These are phyloP conservation scores for Arctostaphylos glauca DNA, from an alignment of 148 eudicot species.

Conservation along the genomic window DNA sequence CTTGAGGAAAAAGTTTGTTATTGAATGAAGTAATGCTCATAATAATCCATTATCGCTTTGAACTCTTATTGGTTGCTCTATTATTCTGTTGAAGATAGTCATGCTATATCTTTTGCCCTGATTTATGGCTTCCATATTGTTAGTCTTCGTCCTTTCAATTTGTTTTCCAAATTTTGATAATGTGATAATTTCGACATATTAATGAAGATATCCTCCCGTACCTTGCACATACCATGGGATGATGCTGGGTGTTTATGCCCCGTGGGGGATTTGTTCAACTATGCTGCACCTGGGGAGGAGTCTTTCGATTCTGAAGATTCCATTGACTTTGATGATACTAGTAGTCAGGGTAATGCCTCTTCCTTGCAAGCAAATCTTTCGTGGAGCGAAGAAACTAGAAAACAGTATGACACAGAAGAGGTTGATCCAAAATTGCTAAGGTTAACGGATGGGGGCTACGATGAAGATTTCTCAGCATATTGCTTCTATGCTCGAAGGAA, in stretches of 20 bases:
- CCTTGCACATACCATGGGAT: slow-evolving; percentile 95
- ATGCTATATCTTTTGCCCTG: background rate
- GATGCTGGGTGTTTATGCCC: slow-evolving; percentile 95
- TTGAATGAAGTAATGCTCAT: background rate
- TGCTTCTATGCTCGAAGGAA: slow-evolving; percentile 79
- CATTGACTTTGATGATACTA: slow-evolving; percentile 17
- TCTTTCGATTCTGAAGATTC: slow-evolving; percentile 18
- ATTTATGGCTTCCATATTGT: background rate
- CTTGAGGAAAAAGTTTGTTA: background rate
- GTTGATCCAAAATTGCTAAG: slow-evolving; percentile 32
- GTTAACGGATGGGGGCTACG: slow-evolving; percentile 87
- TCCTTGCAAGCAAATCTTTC: slow-evolving; percentile 15
- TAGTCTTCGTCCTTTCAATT: background rate
- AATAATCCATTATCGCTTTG: background rate
- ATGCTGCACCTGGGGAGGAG: slow-evolving; percentile 87
- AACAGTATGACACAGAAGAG: slow-evolving; percentile 31
- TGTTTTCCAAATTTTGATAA: background rate
- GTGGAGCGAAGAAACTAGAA: slow-evolving; percentile 26
- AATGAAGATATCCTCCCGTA: slow-evolving; percentile 84
- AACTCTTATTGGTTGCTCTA: background rate
- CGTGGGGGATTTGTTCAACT: slow-evolving; percentile 92
- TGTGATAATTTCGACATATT: slow-evolving; percentile 14
- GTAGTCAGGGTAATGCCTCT: slow-evolving; percentile 20
- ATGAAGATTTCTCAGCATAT: slow-evolving; percentile 58
- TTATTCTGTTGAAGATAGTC: background rate